Evolutionary conservation across 2,329 filamentous ascomycete genomes (phyloP), one percentile per base, ranked within the genome.

Genomic region (Venturia aucupariae): DNA sequence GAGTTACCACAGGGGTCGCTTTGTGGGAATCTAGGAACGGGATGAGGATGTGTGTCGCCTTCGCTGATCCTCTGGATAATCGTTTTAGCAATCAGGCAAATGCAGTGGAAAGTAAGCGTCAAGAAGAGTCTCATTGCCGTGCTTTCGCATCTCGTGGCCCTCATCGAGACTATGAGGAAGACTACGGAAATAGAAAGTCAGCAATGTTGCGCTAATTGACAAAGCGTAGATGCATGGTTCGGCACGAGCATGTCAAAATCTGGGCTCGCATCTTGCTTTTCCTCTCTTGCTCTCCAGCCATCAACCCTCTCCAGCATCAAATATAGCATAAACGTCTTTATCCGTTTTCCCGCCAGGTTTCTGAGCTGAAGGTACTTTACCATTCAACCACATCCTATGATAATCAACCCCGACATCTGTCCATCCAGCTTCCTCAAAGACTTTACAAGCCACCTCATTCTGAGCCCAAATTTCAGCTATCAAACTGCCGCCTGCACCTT

Each of bases 371-470:
- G 74, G 71, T 13, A 72, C 71, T 27, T 68, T 68, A 0, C 70
- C 72, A 57, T 71, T 63, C 13, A 73, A 61, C 75, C 75, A 76
- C 75, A 77, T 77, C 24, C 75, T 71, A 68, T 74, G 69, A 66
- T 74, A 76, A 41, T 73, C 69, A 7, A 75, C 48, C 6, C 70
- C 72, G 15, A 65, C 66, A 39, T 65, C 67, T 27, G 64, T 62
- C 72, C 73, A 77, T 7, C 74, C 74, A 8, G 73, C 60, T 3
- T 71, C 68, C 51, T 74, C 69, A 63, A 77, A 75, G 11, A 75
- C 63, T 42, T 67, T 68, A 41, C 67, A 65, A 0, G 70, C 73
- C 0, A 68, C 60, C 2, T 66, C 32, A 69, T 76, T 76, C 4
- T 67, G 68, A 10, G 69, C 68, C 67, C 74, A 76, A 1, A 75